Evolutionary conservation across 345 rosid genomes (phyloP).

Genomic region (Gossypioides kirkii): DNA sequence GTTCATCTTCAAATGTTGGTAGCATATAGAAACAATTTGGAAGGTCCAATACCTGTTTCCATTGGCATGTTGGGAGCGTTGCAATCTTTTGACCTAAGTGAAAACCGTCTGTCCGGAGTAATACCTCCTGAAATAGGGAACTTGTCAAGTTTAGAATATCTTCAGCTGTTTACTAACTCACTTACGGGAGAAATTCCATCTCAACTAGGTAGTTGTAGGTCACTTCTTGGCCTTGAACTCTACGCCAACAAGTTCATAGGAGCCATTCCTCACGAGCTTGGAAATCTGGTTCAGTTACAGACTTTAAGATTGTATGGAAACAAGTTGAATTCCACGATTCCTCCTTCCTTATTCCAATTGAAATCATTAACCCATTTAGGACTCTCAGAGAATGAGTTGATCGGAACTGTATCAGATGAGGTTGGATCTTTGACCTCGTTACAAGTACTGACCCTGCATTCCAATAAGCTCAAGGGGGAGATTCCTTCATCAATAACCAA

Average conservation of each 20-base stretch:
- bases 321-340: constrained; percentile 62
- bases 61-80: constrained; percentile 45
- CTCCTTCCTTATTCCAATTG: constrained; percentile 49
- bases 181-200: constrained; percentile 59
- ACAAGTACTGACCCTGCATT: constrained; percentile 54
- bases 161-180: constrained; percentile 40
- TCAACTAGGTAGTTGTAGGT: constrained; percentile 53
- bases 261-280: constrained; percentile 60
- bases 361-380: constrained; percentile 52
- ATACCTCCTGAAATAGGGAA: constrained; percentile 70
- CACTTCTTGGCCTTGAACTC: constrained; percentile 49
- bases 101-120: constrained; percentile 52
- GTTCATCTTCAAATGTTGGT: constrained; percentile 45
- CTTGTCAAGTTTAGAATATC: constrained; percentile 41
- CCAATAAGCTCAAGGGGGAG: constrained; percentile 52
- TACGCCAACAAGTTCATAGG: constrained; percentile 51
- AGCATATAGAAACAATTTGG: constrained; percentile 40
- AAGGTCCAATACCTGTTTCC: constrained; percentile 61
- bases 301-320: constrained; percentile 45
- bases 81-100: constrained; percentile 48
- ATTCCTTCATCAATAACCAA: constrained; percentile 62
- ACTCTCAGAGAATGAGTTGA: constrained; percentile 55
- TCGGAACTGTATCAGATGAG: constrained; percentile 49
- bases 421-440: constrained; percentile 54
- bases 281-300: constrained; percentile 47